Base-by-base conservation (phyloP, 768 basidiomycete species). In the Lentinula guzmanii region DNA sequence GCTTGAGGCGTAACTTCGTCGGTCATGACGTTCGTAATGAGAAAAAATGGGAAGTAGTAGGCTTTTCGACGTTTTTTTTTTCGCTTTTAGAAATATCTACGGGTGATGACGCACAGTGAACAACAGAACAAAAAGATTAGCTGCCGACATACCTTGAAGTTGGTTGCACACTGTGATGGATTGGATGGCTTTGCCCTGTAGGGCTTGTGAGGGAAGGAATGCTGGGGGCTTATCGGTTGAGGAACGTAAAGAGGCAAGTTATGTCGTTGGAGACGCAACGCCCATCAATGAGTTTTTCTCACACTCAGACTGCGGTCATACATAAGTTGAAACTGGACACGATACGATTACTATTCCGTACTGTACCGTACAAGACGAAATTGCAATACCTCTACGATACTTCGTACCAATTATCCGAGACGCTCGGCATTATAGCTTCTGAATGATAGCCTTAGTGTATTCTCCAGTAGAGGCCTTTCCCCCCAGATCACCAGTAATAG, bases 401-500 rank as follows among this genome's bases (percentile, higher is more conserved):
- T 61, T 61, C 48, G 51, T 50, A 43, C 54, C 31, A 62, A 63
- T 41, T 63, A 7, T 46, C 62, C 54, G 65, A 48, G 11, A 54
- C 60, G 60, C 68, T 69, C 62, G 67, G 61, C 67, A 68, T 58
- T 69, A 65, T 66, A 96, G 77, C 77, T 86, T 94, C 64, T 77
- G 68, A 64, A 97, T 88, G 75, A 98, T 96, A 31, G 93, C 90
- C 58, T 84, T 72, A 45, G 95, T 95, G 78, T 92, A 98, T 75
- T 97, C 88, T 72, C 80, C 80, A 2, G 97, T 99, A 37, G 86
- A 85, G 15, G 95, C 85, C 73, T 90, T 95, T 45, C 97, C 97
- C 21, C 97, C 95, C 62, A 99, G 78, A 75, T 99, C 97, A 34
- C 96, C 92, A 7, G 97, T 99, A 73, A 98, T 95, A 45, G 80